A percentile compares a stretch with the other conserved stretches of the same genome.
Evolutionary conservation across 768 basidiomycete genomes (phyloP).

Genomic region (Lentinula guzmanii): DNA sequence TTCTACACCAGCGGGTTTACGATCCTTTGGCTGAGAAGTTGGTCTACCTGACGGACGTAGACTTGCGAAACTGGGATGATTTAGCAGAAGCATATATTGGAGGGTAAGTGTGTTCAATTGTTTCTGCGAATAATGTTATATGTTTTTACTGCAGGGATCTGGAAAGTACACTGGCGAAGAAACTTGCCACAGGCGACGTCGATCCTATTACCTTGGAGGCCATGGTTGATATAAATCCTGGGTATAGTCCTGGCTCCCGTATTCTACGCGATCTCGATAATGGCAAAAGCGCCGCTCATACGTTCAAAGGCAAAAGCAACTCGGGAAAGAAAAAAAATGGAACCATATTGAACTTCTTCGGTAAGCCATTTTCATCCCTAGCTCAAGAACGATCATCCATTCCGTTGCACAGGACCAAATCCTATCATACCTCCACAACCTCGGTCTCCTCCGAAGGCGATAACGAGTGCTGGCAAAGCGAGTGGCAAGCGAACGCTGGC

Average conservation of each 20-base stretch:
- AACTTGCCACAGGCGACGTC: conserved; percentile 60
- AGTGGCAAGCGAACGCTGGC: conserved; percentile 75
- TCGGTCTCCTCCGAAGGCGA: conserved; percentile 15
- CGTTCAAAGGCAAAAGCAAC: conserved; percentile 44
- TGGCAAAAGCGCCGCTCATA: conserved; percentile 14
- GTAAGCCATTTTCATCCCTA: conserved; percentile 30
- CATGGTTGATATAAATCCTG: conserved; percentile 77
- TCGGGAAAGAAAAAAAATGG: conserved; percentile 27
- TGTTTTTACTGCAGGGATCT: conserved; percentile 43
- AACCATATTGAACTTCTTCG: conserved; percentile 58
- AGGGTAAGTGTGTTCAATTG: conserved; percentile 33
- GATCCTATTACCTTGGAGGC: conserved; percentile 64
- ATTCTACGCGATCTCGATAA: conserved; percentile 22
- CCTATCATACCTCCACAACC: conserved; percentile 28
- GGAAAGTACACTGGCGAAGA: conserved; percentile 55
- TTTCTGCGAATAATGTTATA: not conserved
- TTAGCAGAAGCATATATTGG: conserved; percentile 71
- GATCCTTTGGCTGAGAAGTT: conserved; percentile 62
- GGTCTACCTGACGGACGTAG: conserved; percentile 64
- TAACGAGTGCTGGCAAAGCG: conserved; percentile 39
- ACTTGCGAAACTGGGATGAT: conserved; percentile 45
- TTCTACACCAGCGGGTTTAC: conserved; percentile 89
- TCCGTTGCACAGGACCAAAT: conserved; percentile 30
- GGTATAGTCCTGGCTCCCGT: conserved; percentile 40
- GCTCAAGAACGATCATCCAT: not conserved